Evolutionary conservation across 225 moss, liverwort and hornwort species (phyloP).

Genomic region (Anthoceros angustus): DNA sequence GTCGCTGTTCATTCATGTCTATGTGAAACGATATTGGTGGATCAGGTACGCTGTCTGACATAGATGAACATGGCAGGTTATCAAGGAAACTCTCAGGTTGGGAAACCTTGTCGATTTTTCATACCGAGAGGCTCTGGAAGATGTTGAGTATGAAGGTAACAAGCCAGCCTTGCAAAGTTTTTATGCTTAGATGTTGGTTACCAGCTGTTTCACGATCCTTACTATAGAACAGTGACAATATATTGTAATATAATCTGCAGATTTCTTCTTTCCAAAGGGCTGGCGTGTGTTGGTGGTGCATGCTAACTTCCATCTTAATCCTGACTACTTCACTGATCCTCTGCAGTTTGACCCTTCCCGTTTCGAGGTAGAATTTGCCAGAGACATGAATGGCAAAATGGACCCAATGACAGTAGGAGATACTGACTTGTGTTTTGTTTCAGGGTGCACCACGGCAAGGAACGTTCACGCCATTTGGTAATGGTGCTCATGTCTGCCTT

Average conservation of each 20-base stretch:
- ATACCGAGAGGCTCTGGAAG: constrained; percentile 16
- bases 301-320: not conserved
- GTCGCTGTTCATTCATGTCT: not conserved
- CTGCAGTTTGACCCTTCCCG: not conserved
- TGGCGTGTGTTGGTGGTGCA: not conserved
- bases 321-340: not conserved
- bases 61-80: constrained; percentile 8
- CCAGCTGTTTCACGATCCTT: not conserved
- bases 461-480: not conserved
- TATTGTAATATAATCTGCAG: not conserved
- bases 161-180: not conserved
- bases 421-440: not conserved
- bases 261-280: not conserved
- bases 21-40: not conserved
- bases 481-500: not conserved
- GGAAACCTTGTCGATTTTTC: constrained; percentile 20
- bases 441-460: not conserved
- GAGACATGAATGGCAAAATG: not conserved
- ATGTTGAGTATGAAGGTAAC: constrained; percentile 16
- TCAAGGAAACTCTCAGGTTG: constrained; percentile 21
- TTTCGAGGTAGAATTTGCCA: not conserved
- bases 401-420: not conserved
- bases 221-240: not conserved
- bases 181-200: not conserved
- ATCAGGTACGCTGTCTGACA: not conserved